Percentiles rank a stretch among this genome's conserved stretches.
phyloP scores from a whole-genome alignment of 306 rosid genomes.

The Trichosanthes truncata region DNA sequence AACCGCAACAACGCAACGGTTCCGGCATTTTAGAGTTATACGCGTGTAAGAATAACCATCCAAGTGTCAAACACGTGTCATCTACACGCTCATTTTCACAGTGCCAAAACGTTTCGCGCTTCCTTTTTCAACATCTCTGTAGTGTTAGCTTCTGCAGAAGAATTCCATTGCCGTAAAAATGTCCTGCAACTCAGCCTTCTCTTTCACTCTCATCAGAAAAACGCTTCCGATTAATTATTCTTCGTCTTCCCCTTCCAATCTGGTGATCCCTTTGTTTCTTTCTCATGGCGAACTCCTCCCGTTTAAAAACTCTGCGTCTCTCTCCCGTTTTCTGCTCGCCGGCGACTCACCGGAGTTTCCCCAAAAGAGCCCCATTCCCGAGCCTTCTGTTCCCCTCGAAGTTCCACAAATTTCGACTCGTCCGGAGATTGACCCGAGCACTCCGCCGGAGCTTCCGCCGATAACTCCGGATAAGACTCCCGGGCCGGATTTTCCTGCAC shows the following conservation, averaged over 20 bases:
- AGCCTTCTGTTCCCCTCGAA: constrained; percentile 24
- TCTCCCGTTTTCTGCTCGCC: background rate
- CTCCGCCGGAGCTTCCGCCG: constrained; percentile 33
- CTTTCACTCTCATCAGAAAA: constrained; percentile 22
- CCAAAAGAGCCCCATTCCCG: background rate
- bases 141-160: background rate
- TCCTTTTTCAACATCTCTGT: background rate
- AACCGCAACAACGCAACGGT: background rate
- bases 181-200: constrained; percentile 18
- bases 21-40: no score
- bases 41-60: background rate
- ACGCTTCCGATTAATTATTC: constrained; percentile 12
- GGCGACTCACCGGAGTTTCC: constrained; percentile 5
- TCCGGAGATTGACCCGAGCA: constrained; percentile 27
- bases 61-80: constrained; percentile 5
- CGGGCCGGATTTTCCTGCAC: background rate
- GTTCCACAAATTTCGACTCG: constrained; percentile 11
- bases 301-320: background rate
- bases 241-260: background rate
- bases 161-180: background rate
- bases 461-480: constrained; percentile 8
- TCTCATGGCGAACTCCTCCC: background rate
- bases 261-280: background rate
- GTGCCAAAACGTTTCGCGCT: background rate
- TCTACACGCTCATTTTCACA: background rate